Evolutionary conservation across 129 eudicot species (phyloP).

Genomic region (Solidago caesia): DNA sequence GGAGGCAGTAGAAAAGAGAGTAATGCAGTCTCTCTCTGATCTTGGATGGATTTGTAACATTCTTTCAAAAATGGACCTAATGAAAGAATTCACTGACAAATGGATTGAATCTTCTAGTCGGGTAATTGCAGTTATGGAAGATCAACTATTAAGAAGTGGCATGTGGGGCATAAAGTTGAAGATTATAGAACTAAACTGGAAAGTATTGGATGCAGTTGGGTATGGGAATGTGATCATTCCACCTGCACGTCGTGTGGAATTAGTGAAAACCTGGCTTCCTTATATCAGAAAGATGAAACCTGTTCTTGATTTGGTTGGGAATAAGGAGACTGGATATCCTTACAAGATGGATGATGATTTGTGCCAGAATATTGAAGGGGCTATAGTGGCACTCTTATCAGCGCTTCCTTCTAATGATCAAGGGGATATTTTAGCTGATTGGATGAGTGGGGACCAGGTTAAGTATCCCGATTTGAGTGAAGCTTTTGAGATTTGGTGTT

Average conservation of each 20-base stretch:
- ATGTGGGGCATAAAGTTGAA: conserved; percentile 66
- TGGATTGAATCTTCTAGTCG: conserved; percentile 60
- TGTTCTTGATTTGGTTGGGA: conserved; percentile 50
- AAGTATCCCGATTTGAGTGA: conserved; percentile 84
- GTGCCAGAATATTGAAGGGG: conserved; percentile 76
- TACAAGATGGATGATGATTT: conserved; percentile 82
- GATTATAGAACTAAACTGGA: conserved; percentile 60
- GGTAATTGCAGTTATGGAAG: conserved; percentile 46
- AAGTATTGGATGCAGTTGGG: conserved; percentile 89
- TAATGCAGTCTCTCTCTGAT: conserved; percentile 48
- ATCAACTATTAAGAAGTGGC: conserved; percentile 35
- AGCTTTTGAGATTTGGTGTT: conserved; percentile 97
- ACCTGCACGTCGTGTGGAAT: conserved; percentile 46
- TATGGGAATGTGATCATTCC: conserved; percentile 83
- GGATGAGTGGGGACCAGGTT: conserved; percentile 64
- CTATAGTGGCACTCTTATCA: conserved; percentile 68
- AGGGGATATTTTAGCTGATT: conserved; percentile 77
- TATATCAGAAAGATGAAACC: conserved; percentile 69
- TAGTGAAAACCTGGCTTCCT: conserved; percentile 72
- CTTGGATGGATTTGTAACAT: conserved; percentile 77
- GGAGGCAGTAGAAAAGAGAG: conserved; percentile 39
- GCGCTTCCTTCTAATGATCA: conserved; percentile 87
- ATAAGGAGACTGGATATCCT: conserved; percentile 39
- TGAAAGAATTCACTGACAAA: conserved; percentile 67
- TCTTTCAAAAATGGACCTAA: conserved; percentile 62